Percentiles rank a stretch among this genome's conserved stretches.
These are phyloP conservation scores for Vaccinium corymbosum DNA, from an alignment of 148 eudicot species.

Conservation along the genomic window DNA sequence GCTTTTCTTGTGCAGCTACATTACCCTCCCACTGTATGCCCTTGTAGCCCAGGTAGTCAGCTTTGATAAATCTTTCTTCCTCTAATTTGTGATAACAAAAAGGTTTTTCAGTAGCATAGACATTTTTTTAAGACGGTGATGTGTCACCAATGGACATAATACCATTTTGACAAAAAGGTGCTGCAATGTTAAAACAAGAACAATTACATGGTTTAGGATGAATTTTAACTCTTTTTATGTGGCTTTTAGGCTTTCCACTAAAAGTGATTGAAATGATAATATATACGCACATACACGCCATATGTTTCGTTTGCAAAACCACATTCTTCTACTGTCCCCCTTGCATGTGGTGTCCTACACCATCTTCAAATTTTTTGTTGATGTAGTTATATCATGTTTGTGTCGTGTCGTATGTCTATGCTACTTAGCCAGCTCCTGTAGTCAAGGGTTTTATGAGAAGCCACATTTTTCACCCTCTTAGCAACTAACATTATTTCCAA, in stretches of 20 bases:
- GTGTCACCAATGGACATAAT: background rate
- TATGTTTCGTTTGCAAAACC: background rate
- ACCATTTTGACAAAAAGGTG: background rate
- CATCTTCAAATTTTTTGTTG: background rate
- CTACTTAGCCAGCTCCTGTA: background rate
- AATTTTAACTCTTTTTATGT: background rate
- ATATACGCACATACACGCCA: background rate
- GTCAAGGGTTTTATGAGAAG: background rate
- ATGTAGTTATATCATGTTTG: background rate
- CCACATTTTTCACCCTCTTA: background rate
- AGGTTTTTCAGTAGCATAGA: background rate
- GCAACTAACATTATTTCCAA: background rate
- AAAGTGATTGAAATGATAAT: background rate
- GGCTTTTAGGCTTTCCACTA: background rate
- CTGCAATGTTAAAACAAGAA: background rate
- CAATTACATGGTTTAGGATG: background rate
- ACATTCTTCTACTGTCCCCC: background rate
- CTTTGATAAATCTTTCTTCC: background rate
- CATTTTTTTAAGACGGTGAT: background rate
- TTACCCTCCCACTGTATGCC: slow-evolving; percentile 80
- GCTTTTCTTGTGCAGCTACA: slow-evolving; percentile 72
- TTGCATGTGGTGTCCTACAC: background rate
- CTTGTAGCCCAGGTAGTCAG: slow-evolving; percentile 66
- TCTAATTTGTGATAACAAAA: background rate
- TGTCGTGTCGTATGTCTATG: background rate